phyloP scores from a whole-genome alignment of 306 rosid species.

The Parietaria judaica region DNA sequence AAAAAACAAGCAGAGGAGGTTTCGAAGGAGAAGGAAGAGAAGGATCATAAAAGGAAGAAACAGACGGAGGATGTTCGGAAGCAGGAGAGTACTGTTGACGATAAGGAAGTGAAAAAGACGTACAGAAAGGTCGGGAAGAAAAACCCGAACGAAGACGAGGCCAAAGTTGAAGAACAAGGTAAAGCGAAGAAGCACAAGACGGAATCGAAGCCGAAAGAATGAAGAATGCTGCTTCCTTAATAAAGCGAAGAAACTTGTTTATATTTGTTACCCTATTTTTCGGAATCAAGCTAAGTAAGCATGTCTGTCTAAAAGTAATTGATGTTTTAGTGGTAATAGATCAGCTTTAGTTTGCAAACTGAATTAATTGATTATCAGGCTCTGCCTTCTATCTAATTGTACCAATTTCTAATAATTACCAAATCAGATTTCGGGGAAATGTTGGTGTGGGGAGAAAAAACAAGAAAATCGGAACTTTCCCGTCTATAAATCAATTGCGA shows the following conservation, averaged over 20 bases:
- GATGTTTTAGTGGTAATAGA: not conserved
- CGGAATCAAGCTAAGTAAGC: slow-evolving; percentile 2
- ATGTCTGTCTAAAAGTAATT: slow-evolving; percentile 1
- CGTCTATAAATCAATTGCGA: no score
- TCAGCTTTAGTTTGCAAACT: not conserved
- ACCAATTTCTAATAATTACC: not conserved
- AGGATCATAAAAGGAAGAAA: not conserved
- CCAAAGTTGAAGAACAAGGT: not conserved
- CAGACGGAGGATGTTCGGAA: not conserved
- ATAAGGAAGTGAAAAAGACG: not conserved
- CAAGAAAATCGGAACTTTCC: no score
- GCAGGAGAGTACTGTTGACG: not conserved
- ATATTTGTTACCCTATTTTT: not conserved
- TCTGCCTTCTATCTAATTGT: not conserved
- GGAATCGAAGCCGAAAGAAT: not conserved
- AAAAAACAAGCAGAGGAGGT: not conserved
- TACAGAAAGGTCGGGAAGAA: not conserved
- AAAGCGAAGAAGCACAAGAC: not conserved
- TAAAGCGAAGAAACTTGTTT: not conserved
- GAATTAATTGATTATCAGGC: not conserved
- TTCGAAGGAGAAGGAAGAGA: not conserved
- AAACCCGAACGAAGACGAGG: no score
- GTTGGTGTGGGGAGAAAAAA: no score
- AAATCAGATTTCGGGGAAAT: no score
- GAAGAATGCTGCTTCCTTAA: not conserved